Evolutionary conservation across 208 protist genomes (phyloP), one percentile per base, ranked within the genome.

Genomic region (Crithidia expoeki): DNA sequence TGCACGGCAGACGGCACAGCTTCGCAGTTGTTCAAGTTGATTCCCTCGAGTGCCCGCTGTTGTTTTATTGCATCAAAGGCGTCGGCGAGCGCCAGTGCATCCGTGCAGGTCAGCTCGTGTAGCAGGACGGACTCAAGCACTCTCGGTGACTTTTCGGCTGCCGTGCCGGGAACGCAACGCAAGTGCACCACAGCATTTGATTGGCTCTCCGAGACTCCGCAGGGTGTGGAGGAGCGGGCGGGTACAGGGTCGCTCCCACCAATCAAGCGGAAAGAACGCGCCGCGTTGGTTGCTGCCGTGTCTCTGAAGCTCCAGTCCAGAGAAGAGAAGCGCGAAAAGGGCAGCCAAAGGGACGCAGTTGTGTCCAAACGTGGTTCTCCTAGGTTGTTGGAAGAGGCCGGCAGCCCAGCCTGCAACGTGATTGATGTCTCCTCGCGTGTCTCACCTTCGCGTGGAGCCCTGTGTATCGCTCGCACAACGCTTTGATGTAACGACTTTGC

Each of bases 291-390:
- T 40, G 46, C 36, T 40, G 2, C 38, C 19, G 53, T 16, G 14
- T 49, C 61, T 2, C 17, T 21, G 61, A 67, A 57, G 61, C 47
- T 57, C 61, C 61, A 67, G 11, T 57, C 46, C 4, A 67, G 34
- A 0, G 61, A 57, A 14, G 2, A 36, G 4, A 67, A 32, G 4
- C 33, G 30, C 6, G 61, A 57, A 23, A 57, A 52, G 9, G 61
- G 61, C n/a, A 67, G 47, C 61, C 61, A 57, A 7, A 17, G 55
- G 27, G 58, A 34, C 40, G 5, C n/a, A 7, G 25, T 12, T 27
- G 4, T 36, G 14, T 36, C 27, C 40, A 19, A 2, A 9, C 21
- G 36, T 2, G 19, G 34, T n/a, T 14, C 16, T 23, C 33, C 19
- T 2, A 17, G 14, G 2, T 16, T 21, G 32, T 34, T 3, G 7